phyloP scores from a whole-genome alignment of 2,329 filamentous ascomycete species.

The Alternaria sp. region DNA sequence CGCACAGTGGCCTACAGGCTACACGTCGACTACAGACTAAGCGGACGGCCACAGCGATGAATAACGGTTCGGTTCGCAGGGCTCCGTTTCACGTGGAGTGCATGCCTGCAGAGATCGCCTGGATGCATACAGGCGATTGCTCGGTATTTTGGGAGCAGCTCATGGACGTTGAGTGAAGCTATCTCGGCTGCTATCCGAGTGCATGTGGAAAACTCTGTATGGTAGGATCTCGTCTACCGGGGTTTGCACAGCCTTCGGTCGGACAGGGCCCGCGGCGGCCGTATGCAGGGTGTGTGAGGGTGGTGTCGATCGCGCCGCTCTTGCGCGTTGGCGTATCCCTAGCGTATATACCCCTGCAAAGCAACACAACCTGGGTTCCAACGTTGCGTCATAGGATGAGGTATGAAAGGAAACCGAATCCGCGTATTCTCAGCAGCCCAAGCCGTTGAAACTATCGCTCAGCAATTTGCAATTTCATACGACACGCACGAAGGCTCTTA shows the following conservation, averaged over 20 bases:
- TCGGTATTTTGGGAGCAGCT: slow-evolving; percentile 30
- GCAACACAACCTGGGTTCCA: slow-evolving; percentile 1
- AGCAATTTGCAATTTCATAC: slow-evolving; percentile 46
- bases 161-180: slow-evolving; percentile 13
- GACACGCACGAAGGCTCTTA: slow-evolving; percentile 30
- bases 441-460: slow-evolving; percentile 41
- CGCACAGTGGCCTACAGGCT: slow-evolving; percentile 7
- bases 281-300: slow-evolving; percentile 26
- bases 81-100: slow-evolving; percentile 10
- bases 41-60: slow-evolving; percentile 8
- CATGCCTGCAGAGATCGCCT: slow-evolving; percentile 22
- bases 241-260: slow-evolving; percentile 30
- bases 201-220: slow-evolving; percentile 31
- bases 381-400: slow-evolving; percentile 25
- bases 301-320: slow-evolving; percentile 28
- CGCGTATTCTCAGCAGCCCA: slow-evolving; percentile 35
- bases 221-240: slow-evolving; percentile 16
- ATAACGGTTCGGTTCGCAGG: slow-evolving; percentile 11
- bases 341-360: slow-evolving; percentile 27
- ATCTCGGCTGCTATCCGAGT: slow-evolving; percentile 37
- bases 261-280: slow-evolving; percentile 23
- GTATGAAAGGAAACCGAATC: slow-evolving; percentile 39
- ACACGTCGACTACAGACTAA: slow-evolving; percentile 9
- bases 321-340: slow-evolving; percentile 9
- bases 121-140: slow-evolving; percentile 22